Base-by-base conservation (phyloP, 306 rosid species). In the Fragaria vesca region DNA sequence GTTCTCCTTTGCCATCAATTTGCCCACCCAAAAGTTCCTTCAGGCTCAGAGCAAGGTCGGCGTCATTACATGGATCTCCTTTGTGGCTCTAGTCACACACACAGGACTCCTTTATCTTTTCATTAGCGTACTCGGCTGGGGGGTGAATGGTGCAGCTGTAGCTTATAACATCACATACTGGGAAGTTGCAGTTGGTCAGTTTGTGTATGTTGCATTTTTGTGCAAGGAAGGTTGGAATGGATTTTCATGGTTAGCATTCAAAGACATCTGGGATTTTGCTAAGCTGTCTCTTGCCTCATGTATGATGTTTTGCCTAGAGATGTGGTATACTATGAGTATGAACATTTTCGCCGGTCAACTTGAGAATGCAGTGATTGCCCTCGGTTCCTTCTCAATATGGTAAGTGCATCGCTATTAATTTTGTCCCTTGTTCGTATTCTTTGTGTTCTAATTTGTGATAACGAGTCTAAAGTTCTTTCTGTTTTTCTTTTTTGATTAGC, bases 171-270 rank as follows among this genome's bases (percentile, higher is more conserved):
- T 91, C 75, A 89, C 93, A 4, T 69, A 76, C 74, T 91, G 96
- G 91, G 85, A 69, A 16, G 78, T 89, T 55, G 68, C 90, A 12
- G 7, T 84, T 72, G 80, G 78, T 73, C 91, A 91, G 54, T 83
- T 87, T 80, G 82, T 78, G 58, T 91, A 91, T 87, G 90, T 82
- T 66, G n/a, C 79, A 5, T 66, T 9, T 26, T 87, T 90, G 86
- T 89, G 96, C 77, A 85, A 87, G 73, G 88, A 89, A 26, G 90
- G 83, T 50, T 89, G 96, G 96, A 77, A 34, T 60, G 96, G 93
- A 18, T 63, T 89, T 12, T 74, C 91, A 0, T 87, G 90, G 90
- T 30, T 71, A 61, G 96, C 96, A 17, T 72, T 86, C 34, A 73
- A 76, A 46, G 91, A 91, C 57, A 81, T 89, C 5, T 88, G 93